Evolutionary conservation across 805 yeast species (phyloP), one percentile per base, ranked within the genome.

Genomic region (Yarrowia phangngaensis): DNA sequence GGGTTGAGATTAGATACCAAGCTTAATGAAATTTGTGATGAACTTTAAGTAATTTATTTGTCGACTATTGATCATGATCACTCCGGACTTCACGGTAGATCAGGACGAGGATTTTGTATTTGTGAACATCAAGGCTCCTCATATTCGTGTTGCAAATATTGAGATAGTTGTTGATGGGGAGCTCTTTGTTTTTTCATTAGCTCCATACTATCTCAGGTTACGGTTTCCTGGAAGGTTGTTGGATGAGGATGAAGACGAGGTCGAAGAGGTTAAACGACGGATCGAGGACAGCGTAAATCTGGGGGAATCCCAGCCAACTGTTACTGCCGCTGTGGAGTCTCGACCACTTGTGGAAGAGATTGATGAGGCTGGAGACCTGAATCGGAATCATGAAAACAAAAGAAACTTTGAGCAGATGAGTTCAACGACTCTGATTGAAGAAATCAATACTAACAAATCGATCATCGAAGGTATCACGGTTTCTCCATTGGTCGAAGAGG

Each of bases 121-220:
- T 51, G 70, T 92, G 2, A 73, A 75, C 16, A 75, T 90, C 33
- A 72, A 77, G 32, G 80, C 90, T 0, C 76, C 89, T 0, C 83
- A 81, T 57, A 71, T 87, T 24, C 70, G 95, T 31, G 80, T 95
- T 0, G 70, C 76, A 13, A 77, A 77, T 27, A 71, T 92, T 12
- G 97, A 92, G 62, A 76, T 92, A 72, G 79, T 79, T 6, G 86
- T 82, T 1, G 81, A 83, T 27, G 78, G 76, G 17, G 79, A 82
- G 30, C 65, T 84, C 17, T 80, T 92, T 55, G 79, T 89, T 14
- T 90, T 92, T 64, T 78, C 92, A n/a, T 66, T 92, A 36, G 73
- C 83, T 1, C 98, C 98, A 2, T 92, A 92, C 66, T 92, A 90
- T 61, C 68, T 90, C 26, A 70, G 97, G 7, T 67, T 92, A 32